These are phyloP conservation scores for Dichotomocladium elegans DNA, from an alignment of 371 early-diverging fungal genomes.

Conservation along the genomic window DNA sequence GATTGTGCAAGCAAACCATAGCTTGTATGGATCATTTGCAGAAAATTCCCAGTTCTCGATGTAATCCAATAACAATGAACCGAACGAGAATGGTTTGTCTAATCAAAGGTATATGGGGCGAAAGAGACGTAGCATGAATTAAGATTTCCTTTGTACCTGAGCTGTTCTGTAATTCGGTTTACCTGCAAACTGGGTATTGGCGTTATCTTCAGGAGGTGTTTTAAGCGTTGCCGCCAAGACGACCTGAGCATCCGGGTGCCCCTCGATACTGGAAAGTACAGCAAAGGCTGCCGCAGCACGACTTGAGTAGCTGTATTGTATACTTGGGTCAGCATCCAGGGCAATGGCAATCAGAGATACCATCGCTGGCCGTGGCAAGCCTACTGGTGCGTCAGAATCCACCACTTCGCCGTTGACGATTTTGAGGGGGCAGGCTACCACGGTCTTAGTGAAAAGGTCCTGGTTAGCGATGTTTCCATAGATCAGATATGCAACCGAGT, in stretches of 20 bases:
- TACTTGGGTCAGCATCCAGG: conserved; percentile 38
- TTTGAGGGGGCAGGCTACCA: conserved; percentile 42
- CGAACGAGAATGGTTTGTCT: conserved; percentile 79
- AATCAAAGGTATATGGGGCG: background rate
- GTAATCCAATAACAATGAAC: conserved; percentile 75
- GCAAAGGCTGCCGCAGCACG: conserved; percentile 75
- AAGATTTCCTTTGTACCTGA: background rate
- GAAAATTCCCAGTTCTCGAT: conserved; percentile 75
- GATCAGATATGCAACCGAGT: conserved; percentile 80
- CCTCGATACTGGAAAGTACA: conserved; percentile 68
- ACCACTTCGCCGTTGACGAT: conserved; percentile 23
- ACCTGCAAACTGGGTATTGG: conserved; percentile 35
- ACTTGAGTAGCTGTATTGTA: conserved; percentile 53
- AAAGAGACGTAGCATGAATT: background rate
- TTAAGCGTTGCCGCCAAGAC: conserved; percentile 83
- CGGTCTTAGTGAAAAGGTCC: conserved; percentile 57
- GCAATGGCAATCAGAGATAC: conserved; percentile 62
- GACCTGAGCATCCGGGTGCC: conserved; percentile 83
- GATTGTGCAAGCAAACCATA: conserved; percentile 87
- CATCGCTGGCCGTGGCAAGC: conserved; percentile 52
- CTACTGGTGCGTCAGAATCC: conserved; percentile 10
- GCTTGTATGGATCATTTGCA: conserved; percentile 72
- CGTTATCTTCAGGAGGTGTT: conserved; percentile 72
- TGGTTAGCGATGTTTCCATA: conserved; percentile 75
- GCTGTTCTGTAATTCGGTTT: background rate